These are phyloP conservation scores for Apophysomyces elegans DNA, from an alignment of 371 early-diverging fungal genomes.

Conservation along the genomic window DNA sequence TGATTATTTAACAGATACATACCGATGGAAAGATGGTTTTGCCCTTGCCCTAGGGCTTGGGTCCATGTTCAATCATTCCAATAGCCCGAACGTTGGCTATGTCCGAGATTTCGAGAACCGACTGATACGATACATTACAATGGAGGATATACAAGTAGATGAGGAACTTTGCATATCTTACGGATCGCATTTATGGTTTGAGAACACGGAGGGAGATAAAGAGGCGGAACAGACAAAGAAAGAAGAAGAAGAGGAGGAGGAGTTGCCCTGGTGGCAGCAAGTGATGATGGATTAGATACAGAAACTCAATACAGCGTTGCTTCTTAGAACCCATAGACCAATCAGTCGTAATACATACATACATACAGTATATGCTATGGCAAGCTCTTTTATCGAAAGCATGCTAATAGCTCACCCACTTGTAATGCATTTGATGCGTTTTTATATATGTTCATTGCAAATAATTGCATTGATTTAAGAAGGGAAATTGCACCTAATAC, in stretches of 20 bases:
- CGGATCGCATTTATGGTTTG: constrained; percentile 73
- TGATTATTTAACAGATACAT: constrained; percentile 43
- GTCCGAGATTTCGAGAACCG: constrained; percentile 58
- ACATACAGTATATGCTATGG: too few relatives aligned
- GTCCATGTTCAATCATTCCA: constrained; percentile 72
- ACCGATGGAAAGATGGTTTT: constrained; percentile 68
- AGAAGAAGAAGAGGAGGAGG: neutral
- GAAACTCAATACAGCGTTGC: too few relatives aligned
- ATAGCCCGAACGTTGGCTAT: constrained; percentile 67
- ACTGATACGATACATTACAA: constrained; percentile 62
- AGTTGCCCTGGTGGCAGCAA: constrained; percentile 6
- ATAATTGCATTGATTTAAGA: too few relatives aligned
- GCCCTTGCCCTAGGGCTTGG: constrained; percentile 74
- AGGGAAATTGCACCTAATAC: too few relatives aligned
- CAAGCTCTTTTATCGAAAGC: too few relatives aligned
- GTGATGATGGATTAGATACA: neutral
- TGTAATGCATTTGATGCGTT: too few relatives aligned
- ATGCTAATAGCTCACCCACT: too few relatives aligned
- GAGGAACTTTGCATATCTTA: constrained; percentile 76
- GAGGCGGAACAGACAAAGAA: neutral
- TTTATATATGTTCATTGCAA: too few relatives aligned
- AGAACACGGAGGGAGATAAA: constrained; percentile 29
- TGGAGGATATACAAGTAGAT: constrained; percentile 54
- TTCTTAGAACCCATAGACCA: too few relatives aligned
- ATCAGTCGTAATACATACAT: too few relatives aligned